Evolutionary conservation across 257 asterid genomes (phyloP).

Genomic region (Vinca minor): DNA sequence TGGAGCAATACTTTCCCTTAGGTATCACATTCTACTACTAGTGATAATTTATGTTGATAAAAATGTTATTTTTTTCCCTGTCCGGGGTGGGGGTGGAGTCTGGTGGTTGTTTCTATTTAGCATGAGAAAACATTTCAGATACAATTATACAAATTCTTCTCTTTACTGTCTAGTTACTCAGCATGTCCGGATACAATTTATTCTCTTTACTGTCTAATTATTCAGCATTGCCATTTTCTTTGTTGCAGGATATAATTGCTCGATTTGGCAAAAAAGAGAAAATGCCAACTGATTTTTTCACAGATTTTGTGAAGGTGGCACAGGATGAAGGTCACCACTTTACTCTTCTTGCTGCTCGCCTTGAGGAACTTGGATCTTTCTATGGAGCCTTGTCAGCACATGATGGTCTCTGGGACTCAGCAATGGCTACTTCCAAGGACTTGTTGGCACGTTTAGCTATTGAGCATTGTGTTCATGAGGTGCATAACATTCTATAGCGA

Average conservation of each 20-base stretch:
- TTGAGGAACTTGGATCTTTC: conserved; percentile 72
- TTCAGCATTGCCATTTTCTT: not conserved
- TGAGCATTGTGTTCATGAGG: conserved; percentile 98
- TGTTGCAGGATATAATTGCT: conserved; percentile 74
- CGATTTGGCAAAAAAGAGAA: conserved; percentile 79
- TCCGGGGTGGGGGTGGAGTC: too few relatives aligned
- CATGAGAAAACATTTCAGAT: not conserved
- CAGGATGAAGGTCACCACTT: conserved; percentile 98
- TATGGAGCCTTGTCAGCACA: conserved; percentile 95
- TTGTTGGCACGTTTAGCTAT: conserved; percentile 74
- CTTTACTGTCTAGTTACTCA: too few relatives aligned
- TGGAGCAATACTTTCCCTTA: not conserved
- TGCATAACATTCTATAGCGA: conserved; percentile 13
- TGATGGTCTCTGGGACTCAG: conserved; percentile 98
- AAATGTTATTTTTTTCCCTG: not conserved
- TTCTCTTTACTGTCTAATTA: not conserved
- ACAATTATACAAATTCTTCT: not conserved
- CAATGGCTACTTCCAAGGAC: conserved; percentile 72
- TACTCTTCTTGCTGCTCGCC: conserved; percentile 67
- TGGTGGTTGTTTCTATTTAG: not conserved
- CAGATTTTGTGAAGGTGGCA: conserved; percentile 92
- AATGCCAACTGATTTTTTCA: conserved; percentile 86
- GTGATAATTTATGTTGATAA: not conserved
- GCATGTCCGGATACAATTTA: too few relatives aligned
- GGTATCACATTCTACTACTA: not conserved